phyloP scores from a whole-genome alignment of 768 basidiomycete genomes.

The Hericium erinaceus region DNA sequence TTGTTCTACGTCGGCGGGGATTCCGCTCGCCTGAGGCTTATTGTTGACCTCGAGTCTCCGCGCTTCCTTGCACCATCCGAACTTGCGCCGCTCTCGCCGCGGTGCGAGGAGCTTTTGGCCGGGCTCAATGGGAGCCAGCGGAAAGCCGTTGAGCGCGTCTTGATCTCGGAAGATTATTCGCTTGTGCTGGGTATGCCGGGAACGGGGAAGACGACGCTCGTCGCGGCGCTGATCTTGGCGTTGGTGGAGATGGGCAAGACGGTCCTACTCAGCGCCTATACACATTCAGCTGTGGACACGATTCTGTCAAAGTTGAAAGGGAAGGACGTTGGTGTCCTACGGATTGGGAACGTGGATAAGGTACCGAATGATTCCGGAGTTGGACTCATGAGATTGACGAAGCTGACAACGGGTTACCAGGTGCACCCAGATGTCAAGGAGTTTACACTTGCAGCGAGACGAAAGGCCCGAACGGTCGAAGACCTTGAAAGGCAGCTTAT shows the following conservation, averaged over 20 bases:
- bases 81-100: constrained; percentile 3
- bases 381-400: background rate
- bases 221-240: constrained; percentile 76
- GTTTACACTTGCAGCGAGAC: constrained; percentile 54
- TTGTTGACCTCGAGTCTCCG: constrained; percentile 76
- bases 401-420: constrained; percentile 28
- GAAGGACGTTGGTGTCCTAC: constrained; percentile 61
- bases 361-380: constrained; percentile 26
- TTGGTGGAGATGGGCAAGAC: constrained; percentile 78
- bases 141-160: constrained; percentile 60
- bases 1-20: constrained; percentile 81
- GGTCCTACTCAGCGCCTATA: constrained; percentile 86
- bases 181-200: constrained; percentile 97
- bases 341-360: constrained; percentile 90
- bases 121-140: constrained; percentile 66
- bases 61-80: constrained; percentile 34
- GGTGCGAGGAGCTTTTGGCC: constrained; percentile 5
- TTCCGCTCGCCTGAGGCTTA: constrained; percentile 49
- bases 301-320: constrained; percentile 75
- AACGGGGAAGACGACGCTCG: constrained; percentile 94
- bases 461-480: constrained; percentile 57
- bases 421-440: constrained; percentile 74
- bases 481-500: constrained; percentile 78
- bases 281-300: constrained; percentile 98
- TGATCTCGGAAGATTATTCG: constrained; percentile 82